Percentiles rank a stretch among this genome's conserved stretches.
Evolutionary conservation across 306 rosid species (phyloP).

Genomic region (Dalbergia cochinchinensis): DNA sequence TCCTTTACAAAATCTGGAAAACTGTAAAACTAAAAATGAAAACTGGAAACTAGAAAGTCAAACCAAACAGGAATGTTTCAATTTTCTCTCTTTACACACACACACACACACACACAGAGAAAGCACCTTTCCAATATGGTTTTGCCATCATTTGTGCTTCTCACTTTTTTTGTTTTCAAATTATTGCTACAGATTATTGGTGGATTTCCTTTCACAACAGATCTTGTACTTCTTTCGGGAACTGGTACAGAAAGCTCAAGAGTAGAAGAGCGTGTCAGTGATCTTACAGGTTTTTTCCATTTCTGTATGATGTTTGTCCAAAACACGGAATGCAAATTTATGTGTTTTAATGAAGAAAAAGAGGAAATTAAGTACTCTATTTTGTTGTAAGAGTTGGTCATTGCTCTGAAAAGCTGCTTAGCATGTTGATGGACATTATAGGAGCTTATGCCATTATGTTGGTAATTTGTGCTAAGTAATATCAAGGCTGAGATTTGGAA

Average conservation of each 20-base stretch:
- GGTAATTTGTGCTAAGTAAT: conserved; percentile 22
- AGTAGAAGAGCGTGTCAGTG: conserved; percentile 71
- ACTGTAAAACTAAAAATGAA: too few relatives aligned
- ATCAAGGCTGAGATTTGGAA: conserved; percentile 43
- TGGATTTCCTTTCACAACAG: conserved; percentile 79
- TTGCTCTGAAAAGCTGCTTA: conserved; percentile 41
- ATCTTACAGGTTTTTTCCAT: conserved; percentile 75
- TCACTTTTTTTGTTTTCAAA: conserved; percentile 10
- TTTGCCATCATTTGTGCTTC: conserved; percentile 32
- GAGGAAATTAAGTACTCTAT: conserved; percentile 15
- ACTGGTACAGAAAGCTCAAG: conserved; percentile 63
- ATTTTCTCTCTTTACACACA: neutral
- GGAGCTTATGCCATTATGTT: conserved; percentile 32
- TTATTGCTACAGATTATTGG: conserved; percentile 70
- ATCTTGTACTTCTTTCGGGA: conserved; percentile 79
- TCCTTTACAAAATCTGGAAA: too few relatives aligned
- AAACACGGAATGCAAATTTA: conserved; percentile 36
- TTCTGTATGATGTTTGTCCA: conserved; percentile 14
- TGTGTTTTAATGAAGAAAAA: conserved; percentile 26
- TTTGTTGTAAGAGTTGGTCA: conserved; percentile 38
- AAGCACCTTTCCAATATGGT: conserved; percentile 21
- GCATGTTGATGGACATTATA: conserved; percentile 33
- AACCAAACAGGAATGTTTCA: too few relatives aligned
- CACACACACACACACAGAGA: conserved; percentile 7
- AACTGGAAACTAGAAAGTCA: too few relatives aligned